phyloP scores from a whole-genome alignment of 148 eudicot genomes.

The Vaccinium corymbosum region DNA sequence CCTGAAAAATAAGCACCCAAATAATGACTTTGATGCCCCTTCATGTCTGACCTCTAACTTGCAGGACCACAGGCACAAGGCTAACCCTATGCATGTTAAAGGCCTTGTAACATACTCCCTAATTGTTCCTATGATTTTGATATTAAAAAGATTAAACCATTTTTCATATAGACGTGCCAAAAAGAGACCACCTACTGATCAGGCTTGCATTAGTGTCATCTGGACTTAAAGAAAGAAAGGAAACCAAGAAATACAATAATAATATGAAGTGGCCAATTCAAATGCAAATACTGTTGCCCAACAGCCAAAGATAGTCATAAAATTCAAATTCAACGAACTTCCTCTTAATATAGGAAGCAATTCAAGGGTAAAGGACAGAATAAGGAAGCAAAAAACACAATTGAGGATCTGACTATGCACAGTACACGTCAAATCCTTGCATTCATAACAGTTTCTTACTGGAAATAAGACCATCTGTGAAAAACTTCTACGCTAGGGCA shows the following conservation, averaged over 20 bases:
- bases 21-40: background rate
- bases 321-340: background rate
- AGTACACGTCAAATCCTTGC: background rate
- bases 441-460: background rate
- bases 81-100: background rate
- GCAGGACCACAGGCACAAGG: background rate
- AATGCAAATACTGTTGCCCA: background rate
- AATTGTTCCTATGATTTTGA: background rate
- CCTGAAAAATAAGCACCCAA: background rate
- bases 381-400: background rate
- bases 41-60: conserved; percentile 10
- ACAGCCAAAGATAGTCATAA: background rate
- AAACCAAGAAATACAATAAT: background rate
- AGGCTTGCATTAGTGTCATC: background rate
- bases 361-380: background rate
- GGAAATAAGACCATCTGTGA: background rate
- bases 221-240: background rate
- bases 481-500: background rate
- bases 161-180: background rate
- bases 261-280: background rate
- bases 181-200: background rate
- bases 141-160: background rate
- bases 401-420: background rate
- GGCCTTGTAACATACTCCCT: background rate
- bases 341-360: background rate